Percentiles rank a stretch among this genome's conserved stretches.
These are phyloP conservation scores for Akanthomyces lecanii DNA, from an alignment of 2,329 filamentous ascomycete genomes.

Conservation along the genomic window DNA sequence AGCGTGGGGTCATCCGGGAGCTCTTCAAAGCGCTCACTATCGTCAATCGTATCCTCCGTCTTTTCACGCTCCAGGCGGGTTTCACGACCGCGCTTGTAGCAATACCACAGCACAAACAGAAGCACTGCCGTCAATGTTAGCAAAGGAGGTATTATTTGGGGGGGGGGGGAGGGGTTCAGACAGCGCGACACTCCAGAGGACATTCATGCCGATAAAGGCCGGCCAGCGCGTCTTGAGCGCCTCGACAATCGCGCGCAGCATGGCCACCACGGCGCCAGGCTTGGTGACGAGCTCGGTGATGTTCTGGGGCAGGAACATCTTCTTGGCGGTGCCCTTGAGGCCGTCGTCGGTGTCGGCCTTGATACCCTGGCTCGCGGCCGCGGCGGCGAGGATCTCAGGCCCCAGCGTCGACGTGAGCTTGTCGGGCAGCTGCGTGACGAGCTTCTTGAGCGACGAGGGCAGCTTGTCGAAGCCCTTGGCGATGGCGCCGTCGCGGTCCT, in stretches of 20 bases:
- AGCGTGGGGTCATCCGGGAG: conserved; percentile 45
- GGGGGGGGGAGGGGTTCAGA: conserved; percentile 50
- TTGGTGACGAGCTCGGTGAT: conserved; percentile 78
- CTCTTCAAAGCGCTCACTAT: conserved; percentile 43
- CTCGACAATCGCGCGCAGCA: conserved; percentile 86
- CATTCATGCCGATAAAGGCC: conserved; percentile 84
- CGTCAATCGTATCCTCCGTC: conserved; percentile 33
- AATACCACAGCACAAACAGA: conserved; percentile 96
- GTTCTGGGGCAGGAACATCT: conserved; percentile 65
- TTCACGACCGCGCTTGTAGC: conserved; percentile 90
- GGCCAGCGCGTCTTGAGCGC: conserved; percentile 86
- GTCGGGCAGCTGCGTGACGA: conserved; percentile 77
- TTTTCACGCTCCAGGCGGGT: conserved; percentile 65
- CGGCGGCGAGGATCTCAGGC: conserved; percentile 77
- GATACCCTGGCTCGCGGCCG: conserved; percentile 68
- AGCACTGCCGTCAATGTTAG: conserved; percentile 53
- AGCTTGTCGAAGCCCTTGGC: conserved; percentile 60
- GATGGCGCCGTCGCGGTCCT: conserved; percentile 59
- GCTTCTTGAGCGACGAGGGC: conserved; percentile 75
- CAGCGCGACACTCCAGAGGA: conserved; percentile 82
- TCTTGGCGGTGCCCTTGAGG: conserved; percentile 60
- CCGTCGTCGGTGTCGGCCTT: conserved; percentile 52
- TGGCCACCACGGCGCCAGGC: conserved; percentile 76
- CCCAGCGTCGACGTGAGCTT: conserved; percentile 73
- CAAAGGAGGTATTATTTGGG: not conserved